Conservation (phyloP, 192 early-diverging fungal species). For the Coemansia umbellata region DNA sequence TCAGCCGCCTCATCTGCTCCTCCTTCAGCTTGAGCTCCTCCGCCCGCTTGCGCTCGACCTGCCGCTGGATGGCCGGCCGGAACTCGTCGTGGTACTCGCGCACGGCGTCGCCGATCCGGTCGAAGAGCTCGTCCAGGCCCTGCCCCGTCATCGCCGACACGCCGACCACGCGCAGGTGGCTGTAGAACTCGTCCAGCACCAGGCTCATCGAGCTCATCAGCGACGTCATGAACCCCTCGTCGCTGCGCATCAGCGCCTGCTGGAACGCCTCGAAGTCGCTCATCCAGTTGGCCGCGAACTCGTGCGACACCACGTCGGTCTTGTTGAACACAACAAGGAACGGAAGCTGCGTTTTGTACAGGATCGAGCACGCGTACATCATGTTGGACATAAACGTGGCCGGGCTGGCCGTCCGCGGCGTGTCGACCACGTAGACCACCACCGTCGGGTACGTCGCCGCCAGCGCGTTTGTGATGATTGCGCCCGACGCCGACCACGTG, state of each 20-base stretch:
- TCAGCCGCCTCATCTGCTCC: slow-evolving; percentile 69
- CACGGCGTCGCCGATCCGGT: slow-evolving; percentile 72
- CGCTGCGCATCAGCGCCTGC: slow-evolving; percentile 70
- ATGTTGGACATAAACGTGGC: slow-evolving; percentile 99
- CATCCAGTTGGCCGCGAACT: slow-evolving; percentile 96
- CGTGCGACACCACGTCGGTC: slow-evolving; percentile 85
- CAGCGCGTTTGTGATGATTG: slow-evolving; percentile 92
- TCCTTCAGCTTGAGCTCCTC: slow-evolving; percentile 64
- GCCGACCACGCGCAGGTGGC: slow-evolving; percentile 70
- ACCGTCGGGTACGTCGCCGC: slow-evolving; percentile 90
- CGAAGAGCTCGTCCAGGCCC: slow-evolving; percentile 89
- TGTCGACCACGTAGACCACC: slow-evolving; percentile 92
- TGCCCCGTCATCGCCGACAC: slow-evolving; percentile 90
- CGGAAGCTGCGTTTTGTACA: slow-evolving; percentile 96
- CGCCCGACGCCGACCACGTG: slow-evolving; percentile 95
- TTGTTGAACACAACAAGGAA: slow-evolving; percentile 97
- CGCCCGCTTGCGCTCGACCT: slow-evolving; percentile 61
- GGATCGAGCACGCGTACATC: slow-evolving; percentile 94
- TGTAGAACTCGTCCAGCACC: slow-evolving; percentile 97
- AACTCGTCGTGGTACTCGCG: slow-evolving; percentile 88
- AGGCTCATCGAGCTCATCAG: slow-evolving; percentile 94
- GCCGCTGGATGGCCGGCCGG: slow-evolving; percentile 73
- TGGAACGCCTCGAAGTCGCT: slow-evolving; percentile 94
- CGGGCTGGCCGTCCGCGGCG: slow-evolving; percentile 84
- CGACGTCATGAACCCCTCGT: slow-evolving; percentile 86